Conservation (phyloP, 352 stramenopile genomes). For the Globisporangium parvum region DNA sequence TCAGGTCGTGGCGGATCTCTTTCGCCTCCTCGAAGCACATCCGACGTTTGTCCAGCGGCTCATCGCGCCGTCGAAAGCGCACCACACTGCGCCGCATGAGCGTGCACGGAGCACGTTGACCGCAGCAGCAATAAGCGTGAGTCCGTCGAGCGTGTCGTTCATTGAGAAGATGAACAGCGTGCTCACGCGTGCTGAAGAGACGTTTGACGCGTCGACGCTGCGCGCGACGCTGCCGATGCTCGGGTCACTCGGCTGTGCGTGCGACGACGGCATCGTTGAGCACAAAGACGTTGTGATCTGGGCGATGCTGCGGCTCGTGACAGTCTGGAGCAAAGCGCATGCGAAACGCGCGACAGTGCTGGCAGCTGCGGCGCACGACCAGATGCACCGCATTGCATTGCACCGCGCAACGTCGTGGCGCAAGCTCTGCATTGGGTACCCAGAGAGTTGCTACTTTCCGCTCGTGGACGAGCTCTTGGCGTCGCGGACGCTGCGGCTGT, state of each 20-base stretch:
- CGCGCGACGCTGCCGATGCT: slow-evolving; percentile 21
- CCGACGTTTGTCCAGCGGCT: slow-evolving; percentile 20
- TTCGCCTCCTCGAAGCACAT: slow-evolving; percentile 3
- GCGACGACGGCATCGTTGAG: slow-evolving; percentile 20
- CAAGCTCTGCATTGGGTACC: slow-evolving; percentile 43
- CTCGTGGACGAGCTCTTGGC: slow-evolving; percentile 52
- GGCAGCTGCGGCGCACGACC: slow-evolving; percentile 29
- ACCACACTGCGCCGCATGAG: background rate
- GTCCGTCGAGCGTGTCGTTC: slow-evolving; percentile 8
- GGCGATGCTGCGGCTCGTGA: slow-evolving; percentile 42
- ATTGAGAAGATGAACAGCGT: slow-evolving; percentile 30
- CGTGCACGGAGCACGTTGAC: background rate
- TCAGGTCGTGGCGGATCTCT: slow-evolving; percentile 10
- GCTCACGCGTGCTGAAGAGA: slow-evolving; percentile 28
- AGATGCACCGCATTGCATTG: slow-evolving; percentile 43
- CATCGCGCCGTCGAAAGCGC: slow-evolving; percentile 21
- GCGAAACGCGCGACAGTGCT: slow-evolving; percentile 17
- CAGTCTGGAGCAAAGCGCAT: slow-evolving; percentile 45
- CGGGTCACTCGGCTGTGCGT: slow-evolving; percentile 39
- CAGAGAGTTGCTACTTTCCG: slow-evolving; percentile 44
- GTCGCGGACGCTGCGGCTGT: slow-evolving; percentile 30
- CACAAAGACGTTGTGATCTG: slow-evolving; percentile 41
- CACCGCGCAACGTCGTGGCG: slow-evolving; percentile 47
- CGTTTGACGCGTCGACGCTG: slow-evolving; percentile 17
- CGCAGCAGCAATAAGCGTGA: background rate